Evolutionary conservation across 345 rosid genomes (phyloP), one percentile per base, ranked within the genome.

Genomic region (Gossypium arboreum): DNA sequence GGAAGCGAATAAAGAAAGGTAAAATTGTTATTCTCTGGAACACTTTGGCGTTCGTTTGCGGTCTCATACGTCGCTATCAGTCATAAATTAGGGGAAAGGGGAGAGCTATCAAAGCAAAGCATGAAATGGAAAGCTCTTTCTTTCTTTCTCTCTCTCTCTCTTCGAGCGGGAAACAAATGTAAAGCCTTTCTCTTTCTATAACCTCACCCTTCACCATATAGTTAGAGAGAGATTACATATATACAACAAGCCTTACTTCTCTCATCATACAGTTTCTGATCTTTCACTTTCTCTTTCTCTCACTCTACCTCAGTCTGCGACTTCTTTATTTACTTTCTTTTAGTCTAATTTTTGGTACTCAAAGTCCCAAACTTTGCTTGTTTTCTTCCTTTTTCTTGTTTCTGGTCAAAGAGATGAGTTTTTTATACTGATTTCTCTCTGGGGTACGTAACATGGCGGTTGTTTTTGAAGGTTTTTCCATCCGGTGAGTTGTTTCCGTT

Each of bases 51-150:
- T 70, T 73, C 73, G 81, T 70, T 80, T 55, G 81, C 79, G 78
- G 76, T 85, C 86, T 82, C 85, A 82, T 73, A 71, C 71, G 86
- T 86, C 86, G 62, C 84, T 82, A 79, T 87, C 89, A 81, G 83
- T 84, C 85, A 81, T 82, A 76, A 76, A 81, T 73, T 72, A 73
- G 74, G 82, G 80, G 79, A 76, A 81, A 69, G 56, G 82, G 56
- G 29, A 76, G 79, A 67, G 54, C 69, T 48, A 44, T 48, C 45
- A 61, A 50, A 47, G 24, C 56, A 18, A 68, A 79, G 85, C 83
- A 74, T 56, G 74, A 71, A 73, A 72, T 71, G 75, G 68, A 75
- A 69, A 68, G 48, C 78, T 29, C 39, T 27, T 3, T 27, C 4
- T 27, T 27, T 27, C 34, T 29, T 3, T 34, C 34, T 27, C 3